A percentile compares a stretch with the other conserved stretches of the same genome.
These are phyloP conservation scores for Rhododendron molle DNA, from an alignment of 148 eudicot species.

Conservation along the genomic window DNA sequence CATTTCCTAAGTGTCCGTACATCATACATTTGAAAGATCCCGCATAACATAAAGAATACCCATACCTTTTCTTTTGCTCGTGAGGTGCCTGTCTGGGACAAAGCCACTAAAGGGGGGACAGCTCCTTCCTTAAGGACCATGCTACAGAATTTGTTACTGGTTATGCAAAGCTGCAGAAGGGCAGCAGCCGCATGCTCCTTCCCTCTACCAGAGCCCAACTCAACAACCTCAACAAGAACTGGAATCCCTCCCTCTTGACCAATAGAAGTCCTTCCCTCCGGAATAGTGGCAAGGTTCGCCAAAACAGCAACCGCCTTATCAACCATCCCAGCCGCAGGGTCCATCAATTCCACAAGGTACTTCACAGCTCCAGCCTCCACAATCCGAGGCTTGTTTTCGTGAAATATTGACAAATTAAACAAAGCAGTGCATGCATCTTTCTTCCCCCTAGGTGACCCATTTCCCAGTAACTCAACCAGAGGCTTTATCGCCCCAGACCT, in stretches of 20 bases:
- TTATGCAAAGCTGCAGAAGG: slow-evolving; percentile 66
- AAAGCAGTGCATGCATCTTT: slow-evolving; percentile 87
- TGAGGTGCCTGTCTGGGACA: slow-evolving; percentile 78
- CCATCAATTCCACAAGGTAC: slow-evolving; percentile 73
- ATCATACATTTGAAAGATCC: neutral
- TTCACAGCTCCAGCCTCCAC: slow-evolving; percentile 72
- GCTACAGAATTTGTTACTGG: slow-evolving; percentile 56
- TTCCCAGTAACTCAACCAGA: slow-evolving; percentile 63
- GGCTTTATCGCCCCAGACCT: slow-evolving; percentile 73
- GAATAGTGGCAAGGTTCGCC: slow-evolving; percentile 73
- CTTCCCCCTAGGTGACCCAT: slow-evolving; percentile 78
- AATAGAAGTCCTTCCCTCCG: slow-evolving; percentile 69
- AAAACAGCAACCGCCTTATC: slow-evolving; percentile 84
- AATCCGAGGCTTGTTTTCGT: slow-evolving; percentile 63
- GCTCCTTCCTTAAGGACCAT: slow-evolving; percentile 78
- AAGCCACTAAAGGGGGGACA: slow-evolving; percentile 75
- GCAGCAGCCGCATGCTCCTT: slow-evolving; percentile 96
- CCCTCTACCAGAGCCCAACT: slow-evolving; percentile 83
- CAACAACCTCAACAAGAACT: slow-evolving; percentile 78
- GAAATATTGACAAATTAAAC: slow-evolving; percentile 64
- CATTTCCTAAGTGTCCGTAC: neutral
- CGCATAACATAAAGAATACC: neutral
- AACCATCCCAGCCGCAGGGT: slow-evolving; percentile 83
- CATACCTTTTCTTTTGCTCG: slow-evolving; percentile 83
- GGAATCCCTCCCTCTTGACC: slow-evolving; percentile 72